Evolutionary conservation across 768 basidiomycete species (phyloP), one percentile per base, ranked within the genome.

Genomic region (Lactarius akahatsu): DNA sequence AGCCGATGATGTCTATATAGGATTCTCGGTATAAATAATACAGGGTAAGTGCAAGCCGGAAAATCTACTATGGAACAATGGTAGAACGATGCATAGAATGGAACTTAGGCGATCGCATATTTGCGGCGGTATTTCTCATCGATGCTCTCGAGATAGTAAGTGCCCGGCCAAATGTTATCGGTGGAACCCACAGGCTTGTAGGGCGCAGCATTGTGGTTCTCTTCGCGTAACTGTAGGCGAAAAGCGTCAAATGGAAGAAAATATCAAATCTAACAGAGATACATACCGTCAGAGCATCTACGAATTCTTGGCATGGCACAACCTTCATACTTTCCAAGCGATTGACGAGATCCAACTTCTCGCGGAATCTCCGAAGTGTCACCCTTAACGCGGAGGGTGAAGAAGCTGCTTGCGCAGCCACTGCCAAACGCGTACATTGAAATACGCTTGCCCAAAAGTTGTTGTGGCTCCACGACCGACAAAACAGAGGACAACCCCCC

Each of bases 351-450:
- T 97, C 83, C 78, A 99, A 80, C 81, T 91, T 94, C 75, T 86
- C 79, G 69, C 81, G 81, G 65, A 99, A 99, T 94, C 76, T 89
- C 86, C 32, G 83, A 78, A 16, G 93, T 95, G 73, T 94, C 91
- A 65, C 94, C 95, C 82, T 90, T 91, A 73, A 98, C 87, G 63
- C 85, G 84, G 62, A 95, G 79, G 28, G 89, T 86, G 82, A 89
- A 99, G 90, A 98, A 97, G 67, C 87, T 90, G 57, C 92, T 89
- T n/a, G 97, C 96, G 70, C 94, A 92, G 59, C 97, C 97, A 62
- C 87, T 89, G 50, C 97, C 97, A 76, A 95, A 99, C n/a, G 93
- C 93, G 82, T 94, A 99, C 83, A 98, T 82, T 72, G 88, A 89
- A 74, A 96, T 82, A 32, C 95, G 88, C 83, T 95, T 97, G 79